Evolutionary conservation across 352 stramenopile genomes (phyloP).

Genomic region (Peronosclerospora sorghi): DNA sequence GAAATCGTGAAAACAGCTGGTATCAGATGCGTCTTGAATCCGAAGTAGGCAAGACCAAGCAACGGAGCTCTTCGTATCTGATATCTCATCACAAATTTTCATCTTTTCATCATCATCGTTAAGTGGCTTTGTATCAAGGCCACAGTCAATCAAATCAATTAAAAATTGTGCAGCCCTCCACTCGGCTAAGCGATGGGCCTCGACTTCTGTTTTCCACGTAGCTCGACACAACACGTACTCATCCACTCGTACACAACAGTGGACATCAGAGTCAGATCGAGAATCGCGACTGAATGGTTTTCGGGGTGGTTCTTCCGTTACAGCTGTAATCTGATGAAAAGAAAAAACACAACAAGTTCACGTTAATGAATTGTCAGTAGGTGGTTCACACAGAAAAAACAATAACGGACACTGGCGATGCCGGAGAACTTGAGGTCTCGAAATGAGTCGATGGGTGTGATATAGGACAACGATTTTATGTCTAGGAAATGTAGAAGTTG

Average conservation of each 20-base stretch:
- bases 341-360: neutral
- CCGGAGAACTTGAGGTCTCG: conserved; percentile 48
- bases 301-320: conserved; percentile 22
- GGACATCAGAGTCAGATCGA: conserved; percentile 10
- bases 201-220: conserved; percentile 33
- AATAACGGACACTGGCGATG: conserved; percentile 44
- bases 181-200: conserved; percentile 37
- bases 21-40: conserved; percentile 43
- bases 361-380: conserved; percentile 1
- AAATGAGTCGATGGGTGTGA: conserved; percentile 46
- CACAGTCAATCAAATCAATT: conserved; percentile 57
- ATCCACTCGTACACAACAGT: conserved; percentile 33
- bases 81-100: conserved; percentile 14
- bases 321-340: conserved; percentile 27
- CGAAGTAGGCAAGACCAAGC: conserved; percentile 46
- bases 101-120: conserved; percentile 30
- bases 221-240: conserved; percentile 39
- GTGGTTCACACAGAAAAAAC: neutral
- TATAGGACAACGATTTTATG: conserved; percentile 36
- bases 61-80: neutral
- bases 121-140: conserved; percentile 35
- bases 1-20: conserved; percentile 31
- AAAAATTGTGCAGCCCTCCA: conserved; percentile 49
- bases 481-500: conserved; percentile 69
- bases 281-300: conserved; percentile 9